Percentiles rank a stretch among this genome's conserved stretches.
These are phyloP conservation scores for Cyclotella kingstonii DNA, from an alignment of 108 stramenopile species.

Conservation along the genomic window DNA sequence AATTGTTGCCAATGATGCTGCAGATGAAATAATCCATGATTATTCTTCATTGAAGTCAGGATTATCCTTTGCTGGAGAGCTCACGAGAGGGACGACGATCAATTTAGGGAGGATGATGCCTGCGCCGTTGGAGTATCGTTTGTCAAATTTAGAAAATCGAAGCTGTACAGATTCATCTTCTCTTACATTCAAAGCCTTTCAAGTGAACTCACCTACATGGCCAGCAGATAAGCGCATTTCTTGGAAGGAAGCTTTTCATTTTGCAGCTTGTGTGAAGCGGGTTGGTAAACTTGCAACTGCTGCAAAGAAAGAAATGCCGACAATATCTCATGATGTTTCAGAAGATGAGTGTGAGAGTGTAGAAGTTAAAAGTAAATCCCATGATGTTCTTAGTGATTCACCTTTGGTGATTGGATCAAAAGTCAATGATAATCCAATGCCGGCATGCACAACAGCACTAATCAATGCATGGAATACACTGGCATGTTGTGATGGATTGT, in stretches of 20 bases:
- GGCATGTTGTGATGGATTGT: conserved; percentile 79
- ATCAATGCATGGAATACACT: conserved; percentile 64
- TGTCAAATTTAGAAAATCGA: conserved; percentile 80
- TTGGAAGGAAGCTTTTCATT: conserved; percentile 75
- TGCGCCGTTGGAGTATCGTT: conserved; percentile 68
- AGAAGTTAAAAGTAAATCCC: conserved; percentile 33
- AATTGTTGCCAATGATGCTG: conserved; percentile 80
- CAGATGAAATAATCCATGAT: conserved; percentile 83
- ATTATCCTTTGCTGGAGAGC: conserved; percentile 71
- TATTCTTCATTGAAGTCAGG: conserved; percentile 79
- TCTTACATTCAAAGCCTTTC: conserved; percentile 1
- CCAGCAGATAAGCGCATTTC: conserved; percentile 76
- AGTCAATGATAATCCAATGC: not conserved
- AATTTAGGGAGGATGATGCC: conserved; percentile 72
- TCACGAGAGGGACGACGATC: conserved; percentile 55
- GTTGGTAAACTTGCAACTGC: conserved; percentile 79
- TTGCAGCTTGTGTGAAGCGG: conserved; percentile 78
- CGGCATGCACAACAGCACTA: conserved; percentile 10
- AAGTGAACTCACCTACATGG: conserved; percentile 63
- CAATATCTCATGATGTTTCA: conserved; percentile 1
- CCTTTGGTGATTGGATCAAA: not conserved
- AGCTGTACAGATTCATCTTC: conserved; percentile 31
- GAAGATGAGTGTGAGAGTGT: conserved; percentile 42
- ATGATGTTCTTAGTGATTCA: conserved; percentile 13
- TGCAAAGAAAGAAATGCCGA: conserved; percentile 35